Base-by-base conservation (phyloP, 2,329 filamentous ascomycete species). In the Pseudogymnoascus sp. region DNA sequence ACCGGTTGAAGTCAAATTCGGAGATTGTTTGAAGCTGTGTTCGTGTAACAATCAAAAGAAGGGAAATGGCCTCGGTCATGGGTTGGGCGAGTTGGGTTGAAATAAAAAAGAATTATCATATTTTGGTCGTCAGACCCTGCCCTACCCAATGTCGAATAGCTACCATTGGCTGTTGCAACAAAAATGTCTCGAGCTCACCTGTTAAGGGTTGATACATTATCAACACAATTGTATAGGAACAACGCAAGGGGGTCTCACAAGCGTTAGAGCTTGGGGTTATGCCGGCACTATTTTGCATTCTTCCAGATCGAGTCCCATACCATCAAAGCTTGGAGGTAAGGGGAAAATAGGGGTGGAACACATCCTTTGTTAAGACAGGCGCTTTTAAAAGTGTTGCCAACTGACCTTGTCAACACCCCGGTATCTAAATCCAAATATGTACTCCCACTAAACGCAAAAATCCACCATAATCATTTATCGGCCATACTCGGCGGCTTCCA, bases 401-500 rank as follows among this genome's bases (percentile, higher is more conserved):
- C 47, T 18, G 33, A 54, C 28, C 33, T 9, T 54, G 47, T 54
- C 8, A 54, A 20, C 47, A 18, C n/a, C n/a, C 9, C 33, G 28
- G 25, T 33, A 54, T 54, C 6, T 54, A 3, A 54, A 54, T 33
- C 47, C 47, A 54, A 54, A 54, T 33, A 6, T 54, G 25, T 33
- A 54, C n/a, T 16, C 5, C 25, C n/a, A 5, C 18, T 3, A 50
- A 50, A n/a, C 47, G n/a, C 16, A 41, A 54, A 54, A 54, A 16
- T 12, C 9, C 25, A 33, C 5, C 47, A 30, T 33, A 16, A 22
- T 41, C 47, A 33, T 54, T 12, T 54, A 54, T 54, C 47, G 25
- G 47, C 28, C 47, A 33, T 54, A 54, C 25, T 54, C 47, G 47
- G 47, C 47, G 47, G 47, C n/a, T 54, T 54, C 47, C 47, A 54